Evolutionary conservation across 495 filamentous ascomycete genomes (phyloP), one percentile per base, ranked within the genome.

Genomic region (Extremus antarcticus): DNA sequence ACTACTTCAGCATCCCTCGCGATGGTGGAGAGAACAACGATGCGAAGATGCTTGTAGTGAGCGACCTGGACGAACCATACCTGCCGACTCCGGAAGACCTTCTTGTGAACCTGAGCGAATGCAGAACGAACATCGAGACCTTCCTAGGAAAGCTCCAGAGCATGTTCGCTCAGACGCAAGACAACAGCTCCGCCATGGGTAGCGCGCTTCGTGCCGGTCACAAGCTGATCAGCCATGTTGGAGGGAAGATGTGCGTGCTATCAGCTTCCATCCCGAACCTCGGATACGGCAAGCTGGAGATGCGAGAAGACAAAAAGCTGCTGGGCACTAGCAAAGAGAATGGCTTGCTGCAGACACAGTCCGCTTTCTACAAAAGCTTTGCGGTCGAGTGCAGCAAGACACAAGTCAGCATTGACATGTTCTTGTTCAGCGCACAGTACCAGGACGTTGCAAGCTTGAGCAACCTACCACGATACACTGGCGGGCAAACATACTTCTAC

Each of bases 381-480:
- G 92, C 92, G 1, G 94, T 98, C 4, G 92, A 98, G 66, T 98
- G 92, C 68, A 96, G 91, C 43, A 98, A 98, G 72, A 90, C 90
- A 56, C 92, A 98, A 67, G 91, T 98, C 9, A 97, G 91, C 0
- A 87, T 97, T 63, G 92, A 98, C 70, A 98, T 98, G 92, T 98
- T 98, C 74, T 77, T 98, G 45, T 98, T 98, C 76, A 91, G 88
- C 2, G 90, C 89, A 11, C 86, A 90, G 63, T 98, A 98, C 68
- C 92, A 96, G 66, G 92, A 98, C 63, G 94, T 98, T 19, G 92
- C 92, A 15, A 92, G 89, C 39, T 76, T 97, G 40, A 94, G 88
- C 73, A 95, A 94, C 68, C 73, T 98, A 11, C 92, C 92, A 39
- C 75, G 92, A 61, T 98, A 96, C 63, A 98, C 92, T 23, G 92